These are phyloP conservation scores for Drosera spatulata DNA, from an alignment of 179 eudicot species.

Conservation along the genomic window DNA sequence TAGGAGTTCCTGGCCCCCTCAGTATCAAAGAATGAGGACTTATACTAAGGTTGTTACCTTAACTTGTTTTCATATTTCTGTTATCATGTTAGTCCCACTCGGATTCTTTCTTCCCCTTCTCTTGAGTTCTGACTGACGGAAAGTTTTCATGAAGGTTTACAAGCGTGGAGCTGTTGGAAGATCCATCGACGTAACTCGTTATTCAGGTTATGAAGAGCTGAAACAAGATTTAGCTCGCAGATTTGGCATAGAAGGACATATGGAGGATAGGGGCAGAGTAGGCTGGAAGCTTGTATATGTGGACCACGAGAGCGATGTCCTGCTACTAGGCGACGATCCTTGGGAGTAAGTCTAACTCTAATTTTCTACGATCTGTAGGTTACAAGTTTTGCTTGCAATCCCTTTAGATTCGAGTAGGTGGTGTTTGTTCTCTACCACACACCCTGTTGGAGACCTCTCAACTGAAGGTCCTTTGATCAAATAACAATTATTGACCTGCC, in stretches of 20 bases:
- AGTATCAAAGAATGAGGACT: conserved; percentile 72
- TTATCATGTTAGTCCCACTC: background rate
- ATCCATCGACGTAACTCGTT: conserved; percentile 85
- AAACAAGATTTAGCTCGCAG: conserved; percentile 93
- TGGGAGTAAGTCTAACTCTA: conserved; percentile 76
- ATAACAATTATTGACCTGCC: no score
- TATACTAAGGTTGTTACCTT: conserved; percentile 63
- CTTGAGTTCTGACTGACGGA: background rate
- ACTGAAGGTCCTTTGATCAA: no score
- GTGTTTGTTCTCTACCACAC: no score
- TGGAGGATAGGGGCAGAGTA: conserved; percentile 79
- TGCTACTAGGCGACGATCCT: conserved; percentile 97
- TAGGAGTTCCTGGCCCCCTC: conserved; percentile 59
- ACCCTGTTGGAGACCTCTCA: no score
- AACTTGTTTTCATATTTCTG: background rate
- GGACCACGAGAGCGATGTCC: conserved; percentile 87
- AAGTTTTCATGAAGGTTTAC: conserved; percentile 48
- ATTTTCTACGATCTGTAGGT: no score
- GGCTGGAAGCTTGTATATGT: conserved; percentile 98
- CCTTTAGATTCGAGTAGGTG: no score
- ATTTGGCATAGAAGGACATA: conserved; percentile 94
- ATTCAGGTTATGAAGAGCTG: conserved; percentile 83
- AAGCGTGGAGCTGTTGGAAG: conserved; percentile 99
- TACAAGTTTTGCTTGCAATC: no score
- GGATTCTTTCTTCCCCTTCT: background rate